Base-by-base conservation (phyloP, 352 stramenopile genomes). In the Globisporangium cylindrosporum region DNA sequence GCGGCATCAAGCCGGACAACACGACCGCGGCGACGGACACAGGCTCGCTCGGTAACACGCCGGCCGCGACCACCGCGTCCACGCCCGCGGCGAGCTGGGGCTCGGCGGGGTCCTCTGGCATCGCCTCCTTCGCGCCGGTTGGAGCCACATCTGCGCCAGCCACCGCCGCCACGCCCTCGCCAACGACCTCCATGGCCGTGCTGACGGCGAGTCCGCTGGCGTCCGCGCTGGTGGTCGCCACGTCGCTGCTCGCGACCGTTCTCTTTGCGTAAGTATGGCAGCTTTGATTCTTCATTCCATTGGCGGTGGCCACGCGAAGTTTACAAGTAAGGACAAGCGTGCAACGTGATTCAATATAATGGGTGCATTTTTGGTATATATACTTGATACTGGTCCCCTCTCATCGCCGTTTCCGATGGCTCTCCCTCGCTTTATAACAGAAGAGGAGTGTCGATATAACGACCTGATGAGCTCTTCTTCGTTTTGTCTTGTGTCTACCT, bases 1-100 rank as follows among this genome's bases (percentile, higher is more conserved):
- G 81, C 69, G 79, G 74, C 51, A 76, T 83, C 64, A 76, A 65
- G n/a, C 79, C 82, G 14, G 72, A 58, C 15, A 84, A 80, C 65
- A 62, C 68, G 32, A 73, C 74, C 3, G 25, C 51, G 43, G 49
- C 53, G 32, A 54, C 72, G 48, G 41, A 22, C 14, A 15, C 64
- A 18, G 69, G 56, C 48, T 58, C 68, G 29, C 62, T 64, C 6
- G 62, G 18, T 53, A 76, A 60, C 34, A 48, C 32, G 6, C 0
- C 25, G 2, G 60, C 64, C 22, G 70, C 70, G 2, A 54, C 72
- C 15, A 25, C 22, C 20, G 14, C 61, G 55, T 38, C 64, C 7
- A 62, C 70, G 25, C 54, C 60, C 20, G 38, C 32, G 41, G 58
- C 65, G 36, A 70, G 49, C 29, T 84, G 75, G 78, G 75, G 63